These are phyloP conservation scores for Penicillium sp. DNA, from an alignment of 2,329 filamentous ascomycete genomes.

Conservation along the genomic window DNA sequence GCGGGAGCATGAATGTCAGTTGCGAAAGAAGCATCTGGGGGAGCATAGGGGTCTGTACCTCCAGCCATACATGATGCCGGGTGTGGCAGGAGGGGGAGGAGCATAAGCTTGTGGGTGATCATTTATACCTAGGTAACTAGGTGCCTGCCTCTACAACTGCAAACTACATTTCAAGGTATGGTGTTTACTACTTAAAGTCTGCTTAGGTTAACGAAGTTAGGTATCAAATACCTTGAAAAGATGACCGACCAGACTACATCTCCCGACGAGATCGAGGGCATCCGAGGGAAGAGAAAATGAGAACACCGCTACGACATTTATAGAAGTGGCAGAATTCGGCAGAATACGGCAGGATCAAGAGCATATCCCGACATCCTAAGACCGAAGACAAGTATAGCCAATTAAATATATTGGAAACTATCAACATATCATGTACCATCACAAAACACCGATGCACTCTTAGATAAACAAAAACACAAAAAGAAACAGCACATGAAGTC, in stretches of 20 bases:
- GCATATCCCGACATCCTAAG: too few relatives aligned
- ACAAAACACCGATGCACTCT: slow-evolving; percentile 15
- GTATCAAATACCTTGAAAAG: too few relatives aligned
- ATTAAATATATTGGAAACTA: background rate
- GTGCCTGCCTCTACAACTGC: too few relatives aligned
- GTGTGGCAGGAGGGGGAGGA: background rate
- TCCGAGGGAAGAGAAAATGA: too few relatives aligned
- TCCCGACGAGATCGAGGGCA: too few relatives aligned
- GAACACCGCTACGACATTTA: too few relatives aligned
- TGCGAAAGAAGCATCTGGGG: background rate
- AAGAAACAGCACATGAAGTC: slow-evolving; percentile 19
- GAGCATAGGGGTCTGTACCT: background rate
- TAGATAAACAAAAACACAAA: slow-evolving; percentile 2
- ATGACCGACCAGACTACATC: too few relatives aligned
- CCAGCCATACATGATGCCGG: background rate
- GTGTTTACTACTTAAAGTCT: too few relatives aligned
- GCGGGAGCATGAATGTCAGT: background rate
- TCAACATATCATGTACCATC: background rate
- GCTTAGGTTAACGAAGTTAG: too few relatives aligned
- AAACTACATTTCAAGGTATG: too few relatives aligned
- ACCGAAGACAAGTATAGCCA: background rate
- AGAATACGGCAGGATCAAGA: too few relatives aligned
- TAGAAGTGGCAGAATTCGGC: too few relatives aligned
- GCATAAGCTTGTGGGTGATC: background rate
- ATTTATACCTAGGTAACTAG: background rate